Evolutionary conservation across 176 grass and related monocot species (phyloP).

Genomic region (Carex myosuroides): DNA sequence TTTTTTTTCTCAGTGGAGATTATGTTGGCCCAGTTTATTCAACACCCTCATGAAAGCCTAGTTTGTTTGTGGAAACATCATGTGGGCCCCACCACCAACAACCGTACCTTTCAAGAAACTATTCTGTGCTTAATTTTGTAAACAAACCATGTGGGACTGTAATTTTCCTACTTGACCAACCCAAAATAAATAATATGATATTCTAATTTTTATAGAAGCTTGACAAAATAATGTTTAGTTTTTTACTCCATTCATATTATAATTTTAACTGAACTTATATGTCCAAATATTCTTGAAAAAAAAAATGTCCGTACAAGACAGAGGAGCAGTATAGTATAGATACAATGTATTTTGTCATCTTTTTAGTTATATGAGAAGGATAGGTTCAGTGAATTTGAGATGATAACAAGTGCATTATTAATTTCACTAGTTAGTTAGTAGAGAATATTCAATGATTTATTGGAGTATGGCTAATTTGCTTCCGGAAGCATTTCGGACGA

Average conservation of each 20-base stretch:
- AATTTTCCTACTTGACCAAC: not conserved
- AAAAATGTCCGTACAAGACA: not conserved
- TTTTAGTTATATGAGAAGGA: too few species aligned
- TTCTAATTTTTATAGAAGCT: not conserved
- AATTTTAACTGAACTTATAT: not conserved
- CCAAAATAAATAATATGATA: not conserved
- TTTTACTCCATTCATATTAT: not conserved
- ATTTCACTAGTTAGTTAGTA: too few species aligned
- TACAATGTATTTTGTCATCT: too few species aligned
- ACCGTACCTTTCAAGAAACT: not conserved
- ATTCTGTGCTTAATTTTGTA: conserved; percentile 4
- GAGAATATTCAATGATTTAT: too few species aligned
- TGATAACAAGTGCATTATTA: too few species aligned
- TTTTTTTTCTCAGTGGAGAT: conserved; percentile 5
- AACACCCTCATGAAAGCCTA: conserved; percentile 11
- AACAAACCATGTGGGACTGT: not conserved
- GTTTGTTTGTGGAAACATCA: conserved; percentile 12
- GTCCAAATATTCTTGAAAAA: not conserved
- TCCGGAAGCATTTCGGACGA: too few species aligned
- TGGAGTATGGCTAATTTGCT: too few species aligned
- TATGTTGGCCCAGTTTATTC: conserved; percentile 10
- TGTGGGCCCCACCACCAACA: conserved; percentile 13
- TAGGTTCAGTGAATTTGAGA: too few species aligned
- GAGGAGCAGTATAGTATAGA: too few species aligned
- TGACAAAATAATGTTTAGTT: too few species aligned